Evolutionary conservation across 306 rosid species (phyloP).

Genomic region (Begonia fuchsioides): DNA sequence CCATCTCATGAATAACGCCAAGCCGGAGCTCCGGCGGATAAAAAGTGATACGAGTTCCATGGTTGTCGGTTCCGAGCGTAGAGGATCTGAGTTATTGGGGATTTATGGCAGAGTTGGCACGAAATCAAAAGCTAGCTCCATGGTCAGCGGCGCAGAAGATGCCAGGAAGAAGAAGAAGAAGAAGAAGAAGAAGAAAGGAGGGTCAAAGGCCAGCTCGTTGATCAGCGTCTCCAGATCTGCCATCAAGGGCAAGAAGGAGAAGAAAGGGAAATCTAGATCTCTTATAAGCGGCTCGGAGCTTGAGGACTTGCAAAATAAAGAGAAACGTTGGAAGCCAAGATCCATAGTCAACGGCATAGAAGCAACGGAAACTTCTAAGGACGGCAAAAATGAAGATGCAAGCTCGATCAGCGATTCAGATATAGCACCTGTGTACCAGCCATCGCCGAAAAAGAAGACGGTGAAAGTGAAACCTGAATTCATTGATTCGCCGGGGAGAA

Average conservation of each 20-base stretch:
- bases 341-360: constrained; percentile 5
- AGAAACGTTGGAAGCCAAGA: constrained; percentile 6
- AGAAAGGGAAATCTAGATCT: constrained; percentile 11
- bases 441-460: constrained; percentile 2
- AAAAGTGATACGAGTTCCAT: constrained; percentile 79
- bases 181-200: constrained; percentile 8
- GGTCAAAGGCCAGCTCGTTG: constrained; percentile 21
- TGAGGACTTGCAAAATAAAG: constrained; percentile 5
- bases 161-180: constrained; percentile 1
- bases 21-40: constrained; percentile 33
- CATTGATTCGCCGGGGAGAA: background rate
- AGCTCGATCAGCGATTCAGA: constrained; percentile 14
- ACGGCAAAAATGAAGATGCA: constrained; percentile 3
- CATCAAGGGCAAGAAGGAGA: constrained; percentile 11
- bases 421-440: background rate
- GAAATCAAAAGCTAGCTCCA: constrained; percentile 25
- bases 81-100: constrained; percentile 18
- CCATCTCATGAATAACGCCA: background rate
- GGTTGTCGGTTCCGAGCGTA: constrained; percentile 28
- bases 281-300: constrained; percentile 14
- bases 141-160: constrained; percentile 18
- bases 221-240: constrained; percentile 18
- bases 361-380: constrained; percentile 1
- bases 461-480: constrained; percentile 3
- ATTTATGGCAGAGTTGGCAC: constrained; percentile 5